Evolutionary conservation across 768 basidiomycete species (phyloP), one percentile per base, ranked within the genome.

Genomic region (Tricholoma matsutake): DNA sequence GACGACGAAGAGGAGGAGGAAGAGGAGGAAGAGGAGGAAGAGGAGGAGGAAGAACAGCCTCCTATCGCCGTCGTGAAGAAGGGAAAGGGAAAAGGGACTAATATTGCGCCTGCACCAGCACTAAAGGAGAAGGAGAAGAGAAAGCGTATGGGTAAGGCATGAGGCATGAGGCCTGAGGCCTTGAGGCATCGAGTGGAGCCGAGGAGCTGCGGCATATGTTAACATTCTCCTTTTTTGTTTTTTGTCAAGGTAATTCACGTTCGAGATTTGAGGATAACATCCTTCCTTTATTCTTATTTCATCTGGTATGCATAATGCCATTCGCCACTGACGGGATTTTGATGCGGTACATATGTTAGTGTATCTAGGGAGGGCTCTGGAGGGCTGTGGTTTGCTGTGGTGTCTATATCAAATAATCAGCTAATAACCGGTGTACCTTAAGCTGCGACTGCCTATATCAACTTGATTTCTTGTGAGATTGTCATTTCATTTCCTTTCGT

Each of bases 41-140:
- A 61, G 39, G 59, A 64, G 7, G 67, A 66, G 0, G 67, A 65
- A 18, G 65, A 59, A 9, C 61, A 66, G 18, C 60, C 62, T 39
- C 64, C 69, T 64, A 37, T 72, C 71, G 43, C 68, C 66, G 22
- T 61, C 69, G 28, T 53, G 78, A 78, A 67, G 47, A 76, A 65
- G 61, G 49, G n/a, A 65, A 70, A 71, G 60, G 54, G 66, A 47
- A 53, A 41, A 32, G 55, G 51, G 35, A 8, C 64, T 22, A 63
- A 64, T n/a, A 43, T 54, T 16, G 59, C 60, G 16, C 29, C 57
- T 11, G 35, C 65, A 1, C 66, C 72, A 54, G 53, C 57, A 35
- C 54, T 62, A 45, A 70, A 69, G 59, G 62, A 68, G 51, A 62
- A 64, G 49, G 73, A 75, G 65, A 76, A 75, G 65, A 73, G 66